These are phyloP conservation scores for Aureobasidium sp. DNA, from an alignment of 2,329 filamentous ascomycete genomes.

Conservation along the genomic window DNA sequence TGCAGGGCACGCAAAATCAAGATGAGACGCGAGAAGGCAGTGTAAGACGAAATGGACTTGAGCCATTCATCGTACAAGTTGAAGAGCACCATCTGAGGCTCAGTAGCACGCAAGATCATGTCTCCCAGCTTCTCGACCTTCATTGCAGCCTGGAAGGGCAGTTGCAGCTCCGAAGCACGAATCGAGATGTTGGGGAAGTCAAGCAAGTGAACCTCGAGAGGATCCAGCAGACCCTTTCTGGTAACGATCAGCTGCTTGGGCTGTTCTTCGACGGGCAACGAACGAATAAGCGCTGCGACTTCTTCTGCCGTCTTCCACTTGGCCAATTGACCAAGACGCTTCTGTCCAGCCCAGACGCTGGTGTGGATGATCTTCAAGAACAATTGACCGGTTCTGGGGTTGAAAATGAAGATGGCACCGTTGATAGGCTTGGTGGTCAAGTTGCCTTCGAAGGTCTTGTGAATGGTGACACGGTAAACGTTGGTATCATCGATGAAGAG, in stretches of 20 bases:
- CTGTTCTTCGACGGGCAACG: slow-evolving; percentile 92
- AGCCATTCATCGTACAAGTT: slow-evolving; percentile 98
- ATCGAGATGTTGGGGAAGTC: slow-evolving; percentile 99
- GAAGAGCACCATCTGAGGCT: slow-evolving; percentile 99
- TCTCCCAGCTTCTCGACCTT: slow-evolving; percentile 99
- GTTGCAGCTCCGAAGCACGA: slow-evolving; percentile 87
- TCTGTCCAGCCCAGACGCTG: slow-evolving; percentile 97
- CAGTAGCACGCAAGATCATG: slow-evolving; percentile 95
- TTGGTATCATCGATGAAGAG: slow-evolving; percentile 99
- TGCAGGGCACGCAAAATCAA: slow-evolving; percentile 90
- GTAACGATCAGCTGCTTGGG: slow-evolving; percentile 98
- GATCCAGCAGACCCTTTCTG: slow-evolving; percentile 91
- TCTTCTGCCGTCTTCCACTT: slow-evolving; percentile 99
- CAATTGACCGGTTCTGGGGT: slow-evolving; percentile 92
- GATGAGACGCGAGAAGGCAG: slow-evolving; percentile 90
- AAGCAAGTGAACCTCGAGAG: slow-evolving; percentile 89
- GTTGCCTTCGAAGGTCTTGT: slow-evolving; percentile 99
- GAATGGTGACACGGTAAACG: slow-evolving; percentile 97
- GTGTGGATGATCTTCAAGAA: slow-evolving; percentile 99
- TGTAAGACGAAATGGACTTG: slow-evolving; percentile 97
- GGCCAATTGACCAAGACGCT: slow-evolving; percentile 93
- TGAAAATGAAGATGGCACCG: slow-evolving; percentile 99
- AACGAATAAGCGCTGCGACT: slow-evolving; percentile 94
- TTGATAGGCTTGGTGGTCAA: slow-evolving; percentile 99
- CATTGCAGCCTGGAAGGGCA: slow-evolving; percentile 99